phyloP scores from a whole-genome alignment of 768 basidiomycete genomes.

The Lactifluus volemus region DNA sequence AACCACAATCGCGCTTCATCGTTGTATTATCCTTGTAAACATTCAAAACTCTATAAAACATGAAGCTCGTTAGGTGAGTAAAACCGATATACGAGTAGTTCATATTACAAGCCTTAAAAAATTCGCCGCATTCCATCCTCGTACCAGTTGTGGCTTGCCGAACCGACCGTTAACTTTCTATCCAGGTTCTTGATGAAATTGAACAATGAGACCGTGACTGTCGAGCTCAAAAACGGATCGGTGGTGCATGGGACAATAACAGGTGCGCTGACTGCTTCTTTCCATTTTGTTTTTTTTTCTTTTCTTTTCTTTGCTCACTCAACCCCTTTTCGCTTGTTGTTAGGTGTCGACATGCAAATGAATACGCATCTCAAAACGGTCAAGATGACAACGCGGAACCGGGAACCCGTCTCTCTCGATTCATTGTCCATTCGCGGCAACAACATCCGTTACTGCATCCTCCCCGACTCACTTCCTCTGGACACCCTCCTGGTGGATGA shows the following conservation, averaged over 20 bases:
- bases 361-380: slow-evolving; percentile 98
- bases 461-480: slow-evolving; percentile 94
- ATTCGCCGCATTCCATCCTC: neutral
- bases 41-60: neutral
- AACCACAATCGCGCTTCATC: neutral
- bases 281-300: neutral
- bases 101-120: neutral
- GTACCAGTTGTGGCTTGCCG: neutral
- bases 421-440: slow-evolving; percentile 92
- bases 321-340: neutral
- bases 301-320: too few species aligned
- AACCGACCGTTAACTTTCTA: neutral
- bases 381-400: slow-evolving; percentile 90
- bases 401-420: slow-evolving; percentile 81
- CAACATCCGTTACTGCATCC: slow-evolving; percentile 92
- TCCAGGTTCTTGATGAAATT: slow-evolving; percentile 97
- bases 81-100: neutral
- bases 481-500: slow-evolving; percentile 98
- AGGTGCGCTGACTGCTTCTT: slow-evolving; percentile 41
- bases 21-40: neutral
- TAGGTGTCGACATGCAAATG: slow-evolving; percentile 99
- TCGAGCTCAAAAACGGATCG: slow-evolving; percentile 97
- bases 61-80: slow-evolving; percentile 17
- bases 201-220: slow-evolving; percentile 97
- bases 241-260: slow-evolving; percentile 95